Evolutionary conservation across 176 grass and related monocot species (phyloP).

Genomic region (Avena eriantha): DNA sequence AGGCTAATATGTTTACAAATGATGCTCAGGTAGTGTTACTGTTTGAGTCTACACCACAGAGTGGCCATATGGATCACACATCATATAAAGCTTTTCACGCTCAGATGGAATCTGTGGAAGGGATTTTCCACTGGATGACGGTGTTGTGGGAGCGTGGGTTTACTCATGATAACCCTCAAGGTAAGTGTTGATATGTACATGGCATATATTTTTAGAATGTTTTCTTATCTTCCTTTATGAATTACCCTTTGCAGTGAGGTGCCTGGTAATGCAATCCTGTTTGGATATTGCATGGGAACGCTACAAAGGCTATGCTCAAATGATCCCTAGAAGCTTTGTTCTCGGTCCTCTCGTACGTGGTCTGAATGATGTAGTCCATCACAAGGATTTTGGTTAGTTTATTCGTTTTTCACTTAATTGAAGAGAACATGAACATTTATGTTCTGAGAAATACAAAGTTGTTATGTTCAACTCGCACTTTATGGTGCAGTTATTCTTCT

Average conservation of each 20-base stretch:
- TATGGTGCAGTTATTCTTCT: background rate
- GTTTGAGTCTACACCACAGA: conserved; percentile 63
- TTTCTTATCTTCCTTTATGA: conserved; percentile 38
- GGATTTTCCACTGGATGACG: conserved; percentile 79
- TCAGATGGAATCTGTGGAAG: conserved; percentile 78
- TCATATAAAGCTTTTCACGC: conserved; percentile 50
- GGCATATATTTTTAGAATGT: conserved; percentile 32
- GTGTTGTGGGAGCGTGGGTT: conserved; percentile 95
- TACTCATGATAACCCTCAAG: conserved; percentile 96
- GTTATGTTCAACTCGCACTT: conserved; percentile 24
- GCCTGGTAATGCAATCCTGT: conserved; percentile 91
- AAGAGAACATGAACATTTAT: conserved; percentile 3
- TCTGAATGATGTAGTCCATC: conserved; percentile 91
- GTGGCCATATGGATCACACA: conserved; percentile 45
- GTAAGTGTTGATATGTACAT: conserved; percentile 39
- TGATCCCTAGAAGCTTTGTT: conserved; percentile 74
- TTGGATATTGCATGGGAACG: conserved; percentile 73
- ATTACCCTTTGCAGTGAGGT: conserved; percentile 70
- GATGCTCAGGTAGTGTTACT: conserved; percentile 69
- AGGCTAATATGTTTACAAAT: conserved; percentile 32
- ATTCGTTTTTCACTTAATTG: conserved; percentile 34
- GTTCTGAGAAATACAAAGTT: conserved; percentile 1
- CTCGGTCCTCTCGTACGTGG: conserved; percentile 78
- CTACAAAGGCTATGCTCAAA: conserved; percentile 51
- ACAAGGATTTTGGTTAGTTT: conserved; percentile 96